Percentiles rank a stretch among this genome's conserved stretches.
phyloP scores from a whole-genome alignment of 177 flowering plant species.

The Tripterygium wilfordii region DNA sequence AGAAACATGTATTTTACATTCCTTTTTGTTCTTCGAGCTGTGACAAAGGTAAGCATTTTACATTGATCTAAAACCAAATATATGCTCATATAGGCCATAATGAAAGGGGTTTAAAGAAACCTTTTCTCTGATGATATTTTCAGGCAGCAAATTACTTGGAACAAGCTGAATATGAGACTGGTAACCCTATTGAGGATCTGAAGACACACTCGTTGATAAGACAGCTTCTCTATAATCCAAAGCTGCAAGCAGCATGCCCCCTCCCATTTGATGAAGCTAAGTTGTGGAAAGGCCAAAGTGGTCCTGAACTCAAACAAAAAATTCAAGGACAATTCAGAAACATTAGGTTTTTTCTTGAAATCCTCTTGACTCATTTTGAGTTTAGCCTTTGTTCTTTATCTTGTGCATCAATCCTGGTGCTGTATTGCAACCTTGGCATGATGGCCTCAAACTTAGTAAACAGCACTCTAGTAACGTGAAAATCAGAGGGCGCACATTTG shows the following conservation, averaged over 20 bases:
- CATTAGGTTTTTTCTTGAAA: constrained; percentile 54
- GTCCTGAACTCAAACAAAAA: constrained; percentile 82
- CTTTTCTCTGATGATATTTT: constrained; percentile 2
- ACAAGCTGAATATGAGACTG: constrained; percentile 92
- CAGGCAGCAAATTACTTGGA: constrained; percentile 91
- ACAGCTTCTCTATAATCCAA: constrained; percentile 67
- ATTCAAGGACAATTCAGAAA: constrained; percentile 87
- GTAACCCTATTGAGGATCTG: constrained; percentile 76
- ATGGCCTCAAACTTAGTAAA: too few relatives aligned
- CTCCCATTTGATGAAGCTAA: constrained; percentile 97
- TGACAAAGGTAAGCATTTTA: constrained; percentile 63
- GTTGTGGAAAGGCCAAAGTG: constrained; percentile 93
- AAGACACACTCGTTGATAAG: constrained; percentile 75
- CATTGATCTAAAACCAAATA: not conserved
- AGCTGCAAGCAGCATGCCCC: constrained; percentile 86
- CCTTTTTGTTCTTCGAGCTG: constrained; percentile 97
- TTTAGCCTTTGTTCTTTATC: too few relatives aligned
- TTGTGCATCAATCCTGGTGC: too few relatives aligned
- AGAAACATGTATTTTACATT: constrained; percentile 86
- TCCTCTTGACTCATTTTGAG: not conserved
- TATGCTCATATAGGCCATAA: not conserved
- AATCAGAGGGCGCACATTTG: too few relatives aligned
- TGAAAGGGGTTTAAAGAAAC: not conserved
- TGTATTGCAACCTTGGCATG: too few relatives aligned
- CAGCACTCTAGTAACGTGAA: too few relatives aligned